phyloP scores from a whole-genome alignment of 257 asterid genomes.

The Gentiana macrophylla region DNA sequence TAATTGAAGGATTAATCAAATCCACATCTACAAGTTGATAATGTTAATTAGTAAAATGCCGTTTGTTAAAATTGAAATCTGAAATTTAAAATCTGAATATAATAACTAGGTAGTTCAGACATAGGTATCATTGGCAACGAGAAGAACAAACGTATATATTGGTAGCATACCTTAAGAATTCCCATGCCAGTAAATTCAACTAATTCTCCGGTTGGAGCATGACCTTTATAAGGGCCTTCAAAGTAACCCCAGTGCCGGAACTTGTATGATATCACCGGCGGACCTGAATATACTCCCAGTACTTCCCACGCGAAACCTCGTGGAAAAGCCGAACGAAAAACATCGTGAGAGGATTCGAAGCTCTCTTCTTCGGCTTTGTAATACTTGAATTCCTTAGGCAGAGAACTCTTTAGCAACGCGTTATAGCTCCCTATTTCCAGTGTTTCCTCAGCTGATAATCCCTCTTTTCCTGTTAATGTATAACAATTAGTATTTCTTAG shows the following conservation, averaged over 20 bases:
- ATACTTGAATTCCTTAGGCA: slow-evolving; percentile 62
- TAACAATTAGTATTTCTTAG: background rate
- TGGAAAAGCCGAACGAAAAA: slow-evolving; percentile 56
- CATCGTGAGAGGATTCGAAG: slow-evolving; percentile 70
- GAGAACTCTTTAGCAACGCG: slow-evolving; percentile 65
- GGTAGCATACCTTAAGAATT: slow-evolving; percentile 38
- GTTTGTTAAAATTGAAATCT: too few species aligned
- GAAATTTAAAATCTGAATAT: too few species aligned
- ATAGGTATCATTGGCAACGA: too few species aligned
- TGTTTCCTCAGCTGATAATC: slow-evolving; percentile 62
- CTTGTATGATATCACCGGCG: slow-evolving; percentile 60
- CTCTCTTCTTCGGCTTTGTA: slow-evolving; percentile 80
- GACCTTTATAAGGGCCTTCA: slow-evolving; percentile 41
- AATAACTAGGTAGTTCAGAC: too few species aligned
- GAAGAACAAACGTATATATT: background rate
- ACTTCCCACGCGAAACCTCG: slow-evolving; percentile 95
- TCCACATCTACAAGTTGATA: too few species aligned
- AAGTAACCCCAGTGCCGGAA: slow-evolving; percentile 92
- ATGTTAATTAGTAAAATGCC: too few species aligned
- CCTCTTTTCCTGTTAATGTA: slow-evolving; percentile 40
- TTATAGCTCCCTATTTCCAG: slow-evolving; percentile 64
- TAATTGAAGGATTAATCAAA: too few species aligned
- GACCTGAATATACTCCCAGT: slow-evolving; percentile 53
- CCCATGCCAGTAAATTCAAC: slow-evolving; percentile 62
- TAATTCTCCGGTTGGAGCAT: slow-evolving; percentile 51